Evolutionary conservation across 495 filamentous ascomycete genomes (phyloP), one percentile per base, ranked within the genome.

Genomic region (Podospora appendiculata): DNA sequence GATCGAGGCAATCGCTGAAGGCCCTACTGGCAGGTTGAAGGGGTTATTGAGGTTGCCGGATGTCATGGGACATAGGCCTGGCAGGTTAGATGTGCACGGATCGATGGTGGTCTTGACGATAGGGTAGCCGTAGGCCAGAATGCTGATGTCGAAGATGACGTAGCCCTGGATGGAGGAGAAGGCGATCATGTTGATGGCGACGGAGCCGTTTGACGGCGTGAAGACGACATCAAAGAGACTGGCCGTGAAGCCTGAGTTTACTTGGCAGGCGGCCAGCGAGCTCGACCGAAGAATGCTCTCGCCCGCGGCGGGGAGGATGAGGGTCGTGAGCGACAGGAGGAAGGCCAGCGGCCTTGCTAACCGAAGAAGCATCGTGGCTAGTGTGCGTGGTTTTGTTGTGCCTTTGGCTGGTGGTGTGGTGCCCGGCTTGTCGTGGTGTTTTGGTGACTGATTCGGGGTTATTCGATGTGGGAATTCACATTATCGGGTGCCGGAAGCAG

Each of bases 61-160:
- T 32, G 80, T 84, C 93, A 98, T 98, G 44, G 92, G 92, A 70
- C 93, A 98, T 64, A 98, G 77, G 51, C 91, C 91, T 51, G 74
- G 65, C 41, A 96, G 69, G 40, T 79, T 70, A 54, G 78, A 68
- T 2, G 77, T 66, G 79, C 93, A 98, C 16, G 91, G 93, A 66
- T 96, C 69, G 48, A 97, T 58, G 3, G 71, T 80, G 54, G 82
- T 72, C 40, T 69, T 69, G 48, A 90, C 65, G 48, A 84, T 79
- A 13, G 70, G 70, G 70, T 85, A 89, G 56, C 92, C 92, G 65
- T 97, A 97, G 13, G 88, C 91, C 44, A 83, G 75, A 50, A 95
- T 76, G 32, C 79, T 68, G 50, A 97, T 62, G 39, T 90, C 85
- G 46, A 91, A 90, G 17, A 79, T 77, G 46, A 98, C 88, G 70